These are phyloP conservation scores for Pyrenula aspistea DNA, from an alignment of 495 filamentous ascomycete species.

Conservation along the genomic window DNA sequence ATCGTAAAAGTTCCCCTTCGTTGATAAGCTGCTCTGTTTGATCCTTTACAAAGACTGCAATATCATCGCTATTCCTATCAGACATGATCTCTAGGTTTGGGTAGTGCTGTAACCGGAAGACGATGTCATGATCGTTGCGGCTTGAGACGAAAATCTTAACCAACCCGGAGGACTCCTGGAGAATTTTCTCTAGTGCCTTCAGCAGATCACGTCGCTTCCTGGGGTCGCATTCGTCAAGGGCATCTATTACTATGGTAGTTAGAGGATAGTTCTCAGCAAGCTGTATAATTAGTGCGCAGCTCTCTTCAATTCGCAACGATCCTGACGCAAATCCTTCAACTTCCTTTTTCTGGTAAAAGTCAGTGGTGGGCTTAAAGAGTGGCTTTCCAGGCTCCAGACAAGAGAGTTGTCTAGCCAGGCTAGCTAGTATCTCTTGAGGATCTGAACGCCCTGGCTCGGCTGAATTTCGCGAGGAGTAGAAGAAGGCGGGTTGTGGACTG, in stretches of 20 bases:
- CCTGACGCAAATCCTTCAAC: neutral
- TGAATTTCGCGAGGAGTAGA: conserved; percentile 15
- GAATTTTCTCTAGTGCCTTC: conserved; percentile 14
- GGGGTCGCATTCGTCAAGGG: conserved; percentile 31
- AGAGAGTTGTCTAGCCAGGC: conserved; percentile 15
- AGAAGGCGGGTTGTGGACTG: conserved; percentile 7
- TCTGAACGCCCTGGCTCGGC: conserved; percentile 16
- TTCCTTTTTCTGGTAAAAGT: neutral
- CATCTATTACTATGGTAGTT: conserved; percentile 30
- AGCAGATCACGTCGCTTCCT: conserved; percentile 17
- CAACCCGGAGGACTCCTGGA: conserved; percentile 10
- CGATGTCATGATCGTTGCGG: conserved; percentile 20
- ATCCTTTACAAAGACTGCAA: conserved; percentile 11
- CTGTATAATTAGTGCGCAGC: neutral
- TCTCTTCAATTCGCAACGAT: neutral
- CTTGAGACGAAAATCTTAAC: conserved; percentile 28
- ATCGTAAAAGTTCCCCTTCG: neutral
- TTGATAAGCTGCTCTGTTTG: conserved; percentile 6
- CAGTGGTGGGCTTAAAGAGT: neutral
- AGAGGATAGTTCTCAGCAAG: neutral
- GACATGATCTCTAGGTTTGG: conserved; percentile 19
- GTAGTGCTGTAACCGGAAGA: conserved; percentile 6
- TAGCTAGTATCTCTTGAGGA: conserved; percentile 14
- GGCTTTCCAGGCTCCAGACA: neutral
- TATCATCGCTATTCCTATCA: conserved; percentile 8